A percentile compares a stretch with the other conserved stretches of the same genome.
phyloP scores from a whole-genome alignment of 257 asterid genomes.

The Solanum corneliomulleri region DNA sequence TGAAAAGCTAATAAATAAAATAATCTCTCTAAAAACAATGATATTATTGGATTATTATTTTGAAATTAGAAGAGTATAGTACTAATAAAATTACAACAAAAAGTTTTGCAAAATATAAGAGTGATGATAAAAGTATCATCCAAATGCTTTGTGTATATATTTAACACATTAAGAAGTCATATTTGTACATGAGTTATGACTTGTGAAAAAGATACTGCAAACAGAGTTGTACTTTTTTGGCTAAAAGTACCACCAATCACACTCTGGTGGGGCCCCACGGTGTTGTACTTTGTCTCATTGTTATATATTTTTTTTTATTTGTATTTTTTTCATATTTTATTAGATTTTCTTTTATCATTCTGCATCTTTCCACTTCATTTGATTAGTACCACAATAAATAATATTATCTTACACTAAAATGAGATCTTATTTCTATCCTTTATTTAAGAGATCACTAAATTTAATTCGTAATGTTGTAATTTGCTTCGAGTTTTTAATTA shows the following conservation, averaged over 20 bases:
- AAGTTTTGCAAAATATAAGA: not conserved
- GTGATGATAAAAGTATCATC: not conserved
- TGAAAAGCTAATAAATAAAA: not conserved
- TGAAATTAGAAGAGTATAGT: not conserved
- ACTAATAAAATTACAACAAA: not conserved
- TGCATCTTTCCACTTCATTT: not conserved
- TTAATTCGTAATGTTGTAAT: too few species aligned
- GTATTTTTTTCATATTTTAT: not conserved
- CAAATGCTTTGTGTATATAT: not conserved
- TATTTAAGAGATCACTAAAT: not conserved
- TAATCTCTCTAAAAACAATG: not conserved
- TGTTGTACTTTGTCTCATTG: not conserved
- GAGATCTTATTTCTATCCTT: not conserved
- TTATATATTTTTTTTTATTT: not conserved
- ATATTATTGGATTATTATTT: not conserved
- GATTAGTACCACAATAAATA: not conserved
- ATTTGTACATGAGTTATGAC: not conserved
- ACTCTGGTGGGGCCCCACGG: not conserved
- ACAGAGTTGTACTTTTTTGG: conserved; percentile 5
- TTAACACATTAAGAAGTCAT: not conserved
- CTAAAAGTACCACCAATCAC: conserved; percentile 1
- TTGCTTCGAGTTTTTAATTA: too few species aligned
- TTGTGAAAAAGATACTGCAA: not conserved
- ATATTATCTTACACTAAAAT: not conserved
- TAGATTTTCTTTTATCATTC: not conserved